phyloP scores from a whole-genome alignment of 2,329 filamentous ascomycete genomes.

The Tolypocladium ovalisporum region DNA sequence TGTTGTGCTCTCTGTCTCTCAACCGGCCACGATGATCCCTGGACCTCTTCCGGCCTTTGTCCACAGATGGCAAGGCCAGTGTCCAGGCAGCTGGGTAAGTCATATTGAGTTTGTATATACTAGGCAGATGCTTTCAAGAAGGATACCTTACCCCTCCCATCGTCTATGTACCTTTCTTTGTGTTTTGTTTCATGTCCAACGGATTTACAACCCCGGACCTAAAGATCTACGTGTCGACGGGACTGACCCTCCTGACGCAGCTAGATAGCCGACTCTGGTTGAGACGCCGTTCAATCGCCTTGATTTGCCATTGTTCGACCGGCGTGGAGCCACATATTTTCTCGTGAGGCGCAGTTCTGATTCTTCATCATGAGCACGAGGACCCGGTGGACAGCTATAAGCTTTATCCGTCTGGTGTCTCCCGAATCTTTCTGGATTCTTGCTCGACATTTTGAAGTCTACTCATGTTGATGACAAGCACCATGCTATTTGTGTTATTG shows the following conservation, averaged over 20 bases:
- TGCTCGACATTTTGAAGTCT: neutral
- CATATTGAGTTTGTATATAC: slow-evolving; percentile 40
- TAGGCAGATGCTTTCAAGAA: slow-evolving; percentile 31
- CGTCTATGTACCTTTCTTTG: neutral
- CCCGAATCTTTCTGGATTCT: neutral
- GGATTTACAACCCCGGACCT: neutral
- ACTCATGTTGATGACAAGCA: neutral
- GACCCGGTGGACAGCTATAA: neutral
- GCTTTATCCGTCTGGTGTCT: neutral
- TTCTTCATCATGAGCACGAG: neutral
- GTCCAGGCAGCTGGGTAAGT: slow-evolving; percentile 45
- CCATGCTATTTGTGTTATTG: neutral
- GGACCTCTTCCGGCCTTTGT: slow-evolving; percentile 8
- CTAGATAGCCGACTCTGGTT: neutral
- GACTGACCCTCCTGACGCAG: neutral
- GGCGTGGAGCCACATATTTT: neutral
- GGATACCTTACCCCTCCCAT: slow-evolving; percentile 16
- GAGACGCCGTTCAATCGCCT: neutral
- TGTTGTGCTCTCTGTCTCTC: slow-evolving; percentile 5
- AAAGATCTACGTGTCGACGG: neutral
- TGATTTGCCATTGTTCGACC: neutral
- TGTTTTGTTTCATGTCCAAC: neutral
- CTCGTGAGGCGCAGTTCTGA: neutral
- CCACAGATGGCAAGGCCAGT: slow-evolving; percentile 21
- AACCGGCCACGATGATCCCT: slow-evolving; percentile 4